Evolutionary conservation across 129 eudicot genomes (phyloP).

Genomic region (Saussurea involucrata): DNA sequence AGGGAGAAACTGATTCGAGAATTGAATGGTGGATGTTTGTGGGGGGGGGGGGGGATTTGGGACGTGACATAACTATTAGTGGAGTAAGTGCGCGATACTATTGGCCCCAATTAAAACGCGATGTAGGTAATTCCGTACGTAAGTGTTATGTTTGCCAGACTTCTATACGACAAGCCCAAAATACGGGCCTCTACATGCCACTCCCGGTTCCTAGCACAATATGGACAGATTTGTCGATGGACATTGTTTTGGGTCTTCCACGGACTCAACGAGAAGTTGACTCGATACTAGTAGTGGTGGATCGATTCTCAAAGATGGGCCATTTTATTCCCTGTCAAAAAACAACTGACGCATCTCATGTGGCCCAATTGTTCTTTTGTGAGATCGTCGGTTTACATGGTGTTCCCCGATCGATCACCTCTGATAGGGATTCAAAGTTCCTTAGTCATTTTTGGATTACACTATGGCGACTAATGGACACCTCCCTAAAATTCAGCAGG

Average conservation of each 20-base stretch:
- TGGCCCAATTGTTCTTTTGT: no score
- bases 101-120: not conserved
- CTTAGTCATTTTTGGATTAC: not conserved
- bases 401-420: no score
- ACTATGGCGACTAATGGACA: not conserved
- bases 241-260: no score
- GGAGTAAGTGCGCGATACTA: not conserved
- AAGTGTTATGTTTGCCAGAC: not conserved
- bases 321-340: no score
- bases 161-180: not conserved
- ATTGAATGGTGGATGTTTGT: not conserved
- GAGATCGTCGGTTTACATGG: no score
- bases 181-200: conserved; percentile 1
- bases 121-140: not conserved
- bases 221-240: no score
- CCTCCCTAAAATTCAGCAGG: not conserved
- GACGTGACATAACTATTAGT: not conserved
- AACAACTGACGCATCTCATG: no score
- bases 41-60: not conserved
- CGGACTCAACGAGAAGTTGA: no score
- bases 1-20: not conserved
- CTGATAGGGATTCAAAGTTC: no score
- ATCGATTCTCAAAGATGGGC: no score
- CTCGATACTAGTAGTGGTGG: no score
- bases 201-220: not conserved